These are phyloP conservation scores for Cytospora mali DNA, from an alignment of 2,329 filamentous ascomycete genomes.

Conservation along the genomic window DNA sequence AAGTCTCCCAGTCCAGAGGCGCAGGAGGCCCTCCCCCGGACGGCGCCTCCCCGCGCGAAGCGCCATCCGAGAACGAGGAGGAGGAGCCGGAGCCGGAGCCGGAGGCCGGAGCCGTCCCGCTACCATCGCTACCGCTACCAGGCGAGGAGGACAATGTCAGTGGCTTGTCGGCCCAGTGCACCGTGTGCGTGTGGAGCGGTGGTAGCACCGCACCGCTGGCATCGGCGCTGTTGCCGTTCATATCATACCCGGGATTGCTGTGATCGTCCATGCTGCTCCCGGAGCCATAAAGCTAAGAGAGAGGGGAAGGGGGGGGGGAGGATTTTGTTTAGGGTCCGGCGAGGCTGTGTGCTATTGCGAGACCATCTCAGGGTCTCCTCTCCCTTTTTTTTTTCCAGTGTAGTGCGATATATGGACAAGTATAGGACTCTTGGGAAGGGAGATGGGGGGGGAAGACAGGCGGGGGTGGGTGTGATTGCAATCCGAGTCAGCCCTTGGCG, in stretches of 20 bases:
- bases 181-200: not conserved
- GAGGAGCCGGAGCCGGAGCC: slow-evolving; percentile 8
- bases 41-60: slow-evolving; percentile 7
- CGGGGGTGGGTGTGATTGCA: too few species aligned
- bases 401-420: too few species aligned
- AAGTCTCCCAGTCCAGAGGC: slow-evolving; percentile 27
- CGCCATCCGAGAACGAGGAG: not conserved
- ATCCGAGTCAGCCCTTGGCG: too few species aligned
- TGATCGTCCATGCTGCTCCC: not conserved
- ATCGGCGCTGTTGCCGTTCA: not conserved
- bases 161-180: not conserved
- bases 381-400: too few species aligned
- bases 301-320: too few species aligned
- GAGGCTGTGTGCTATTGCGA: too few species aligned
- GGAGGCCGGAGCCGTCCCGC: slow-evolving; percentile 5
- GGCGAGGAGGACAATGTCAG: too few species aligned
- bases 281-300: not conserved
- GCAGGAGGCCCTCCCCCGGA: slow-evolving; percentile 4
- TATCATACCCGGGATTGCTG: not conserved
- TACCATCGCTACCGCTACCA: not conserved
- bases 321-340: too few species aligned
- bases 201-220: not conserved
- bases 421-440: too few species aligned
- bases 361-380: too few species aligned
- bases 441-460: too few species aligned